Base-by-base conservation (phyloP, 1,284 basidiomycete genomes). In the Xerocomus minutiporus region DNA sequence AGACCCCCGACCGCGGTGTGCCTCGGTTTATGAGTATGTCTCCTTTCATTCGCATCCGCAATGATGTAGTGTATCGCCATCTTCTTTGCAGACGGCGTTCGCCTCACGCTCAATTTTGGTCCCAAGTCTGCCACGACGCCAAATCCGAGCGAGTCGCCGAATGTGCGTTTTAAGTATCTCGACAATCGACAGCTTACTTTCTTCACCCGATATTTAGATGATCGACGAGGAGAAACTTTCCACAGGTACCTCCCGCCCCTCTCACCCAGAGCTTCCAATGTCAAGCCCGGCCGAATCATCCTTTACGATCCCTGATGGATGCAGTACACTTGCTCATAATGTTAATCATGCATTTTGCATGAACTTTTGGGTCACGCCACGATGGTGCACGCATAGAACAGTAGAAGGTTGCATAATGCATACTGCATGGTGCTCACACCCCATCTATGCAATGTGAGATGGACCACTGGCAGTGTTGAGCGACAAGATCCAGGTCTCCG, bases 21-120 rank as follows among this genome's bases (percentile, higher is more conserved):
- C 51, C 62, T 40, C 66, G 54, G 46, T 66, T 68, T 5, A 68
- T 68, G 65, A 64, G 62, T 64, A 43, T 5, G 61, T 64, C 36
- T 4, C n/a, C 40, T 23, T 35, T 44, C n/a, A 9, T 31, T 23
- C 5, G 7, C 25, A 8, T n/a, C 15, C 17, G 17, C 17, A 17
- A 17, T 17, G 17, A 17, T 2, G 34, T 36, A 26, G 12, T 43
- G 32, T 40, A 8, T 17, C 35, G 12, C 25, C 29, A 2, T 41
- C 6, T 17, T 25, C 1, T 36, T 17, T 39, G n/a, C 17, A 65
- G 63, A 67, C 23, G 62, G 67, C 7, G 52, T 49, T 47, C 63
- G 67, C 26, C 64, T 65, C 41, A 57, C 64, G 8, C 58, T 69
- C 23, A 63, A 54, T 47, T 17, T 66, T 15, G 35, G 53, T 29